phyloP scores from a whole-genome alignment of 345 rosid species.

The Geranium rotundifolium region DNA sequence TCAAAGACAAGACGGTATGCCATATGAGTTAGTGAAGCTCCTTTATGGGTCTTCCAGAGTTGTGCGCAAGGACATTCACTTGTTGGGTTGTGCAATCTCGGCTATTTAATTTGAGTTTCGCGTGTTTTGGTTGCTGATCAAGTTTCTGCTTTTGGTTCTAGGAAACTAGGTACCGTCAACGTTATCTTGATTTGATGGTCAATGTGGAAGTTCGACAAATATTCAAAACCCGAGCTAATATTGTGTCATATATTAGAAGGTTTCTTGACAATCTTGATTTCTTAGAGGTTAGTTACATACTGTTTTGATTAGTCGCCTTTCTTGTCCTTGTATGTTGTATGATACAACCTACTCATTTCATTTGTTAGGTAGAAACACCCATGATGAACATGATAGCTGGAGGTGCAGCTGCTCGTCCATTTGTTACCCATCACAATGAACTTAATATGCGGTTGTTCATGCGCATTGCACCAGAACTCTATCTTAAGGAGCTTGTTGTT shows the following conservation, averaged over 20 bases:
- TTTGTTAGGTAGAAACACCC: conserved; percentile 80
- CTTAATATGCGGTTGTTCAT: conserved; percentile 73
- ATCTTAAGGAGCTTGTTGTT: conserved; percentile 78
- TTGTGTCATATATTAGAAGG: conserved; percentile 45
- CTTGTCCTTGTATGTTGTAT: background rate
- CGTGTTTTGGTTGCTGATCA: background rate
- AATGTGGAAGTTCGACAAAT: conserved; percentile 68
- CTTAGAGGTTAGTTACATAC: conserved; percentile 49
- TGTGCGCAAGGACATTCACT: no score
- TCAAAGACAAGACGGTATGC: no score
- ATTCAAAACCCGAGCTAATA: conserved; percentile 57
- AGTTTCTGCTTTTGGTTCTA: conserved; percentile 13
- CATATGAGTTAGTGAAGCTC: no score
- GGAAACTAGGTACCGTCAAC: conserved; percentile 93
- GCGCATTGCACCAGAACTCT: conserved; percentile 97
- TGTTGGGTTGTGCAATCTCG: no score
- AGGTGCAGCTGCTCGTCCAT: conserved; percentile 95
- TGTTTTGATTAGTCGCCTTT: background rate
- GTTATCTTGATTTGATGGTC: conserved; percentile 80
- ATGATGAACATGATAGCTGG: conserved; percentile 99
- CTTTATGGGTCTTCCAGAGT: no score
- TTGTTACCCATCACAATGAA: conserved; percentile 92
- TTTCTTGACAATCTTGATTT: conserved; percentile 64
- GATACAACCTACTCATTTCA: background rate
- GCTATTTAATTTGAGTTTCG: background rate